Conservation (phyloP, 495 filamentous ascomycete species). For the Umbilicaria muhlenbergii region DNA sequence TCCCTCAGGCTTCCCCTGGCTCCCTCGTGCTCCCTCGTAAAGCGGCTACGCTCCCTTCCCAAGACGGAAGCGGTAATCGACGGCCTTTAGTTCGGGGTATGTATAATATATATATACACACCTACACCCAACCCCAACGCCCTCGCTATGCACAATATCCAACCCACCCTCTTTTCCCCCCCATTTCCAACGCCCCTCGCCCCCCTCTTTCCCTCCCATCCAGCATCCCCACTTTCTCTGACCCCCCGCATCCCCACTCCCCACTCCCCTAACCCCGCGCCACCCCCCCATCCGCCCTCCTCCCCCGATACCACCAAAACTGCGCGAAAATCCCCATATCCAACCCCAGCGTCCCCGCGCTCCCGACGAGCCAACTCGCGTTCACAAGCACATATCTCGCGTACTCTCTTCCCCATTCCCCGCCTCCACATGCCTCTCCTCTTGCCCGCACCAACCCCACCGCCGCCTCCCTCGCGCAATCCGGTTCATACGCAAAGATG, state of each 20-base stretch:
- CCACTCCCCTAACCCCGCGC: background rate
- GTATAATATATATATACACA: too few species aligned
- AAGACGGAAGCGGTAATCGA: too few species aligned
- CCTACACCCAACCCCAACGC: too few species aligned
- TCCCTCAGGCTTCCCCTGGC: too few species aligned
- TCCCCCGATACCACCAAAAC: slow-evolving; percentile 63
- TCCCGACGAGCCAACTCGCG: slow-evolving; percentile 75
- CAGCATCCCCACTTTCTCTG: too few species aligned
- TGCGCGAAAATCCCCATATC: slow-evolving; percentile 80
- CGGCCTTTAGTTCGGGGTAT: too few species aligned
- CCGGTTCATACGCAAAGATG: slow-evolving; percentile 76
- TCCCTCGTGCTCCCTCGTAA: too few species aligned
- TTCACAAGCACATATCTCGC: slow-evolving; percentile 74
- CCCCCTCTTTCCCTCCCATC: too few species aligned
- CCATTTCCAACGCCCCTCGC: too few species aligned
- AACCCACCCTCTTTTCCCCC: too few species aligned
- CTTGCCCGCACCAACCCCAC: slow-evolving; percentile 29
- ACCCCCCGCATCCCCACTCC: background rate
- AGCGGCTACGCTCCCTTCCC: too few species aligned
- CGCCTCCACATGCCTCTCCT: background rate
- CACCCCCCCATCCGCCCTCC: background rate
- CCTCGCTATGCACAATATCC: too few species aligned
- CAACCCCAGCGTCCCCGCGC: slow-evolving; percentile 68
- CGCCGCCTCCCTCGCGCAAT: slow-evolving; percentile 28
- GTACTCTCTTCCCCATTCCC: slow-evolving; percentile 30